These are phyloP conservation scores for Tripterygium wilfordii DNA, from an alignment of 177 flowering plant genomes.

Conservation along the genomic window DNA sequence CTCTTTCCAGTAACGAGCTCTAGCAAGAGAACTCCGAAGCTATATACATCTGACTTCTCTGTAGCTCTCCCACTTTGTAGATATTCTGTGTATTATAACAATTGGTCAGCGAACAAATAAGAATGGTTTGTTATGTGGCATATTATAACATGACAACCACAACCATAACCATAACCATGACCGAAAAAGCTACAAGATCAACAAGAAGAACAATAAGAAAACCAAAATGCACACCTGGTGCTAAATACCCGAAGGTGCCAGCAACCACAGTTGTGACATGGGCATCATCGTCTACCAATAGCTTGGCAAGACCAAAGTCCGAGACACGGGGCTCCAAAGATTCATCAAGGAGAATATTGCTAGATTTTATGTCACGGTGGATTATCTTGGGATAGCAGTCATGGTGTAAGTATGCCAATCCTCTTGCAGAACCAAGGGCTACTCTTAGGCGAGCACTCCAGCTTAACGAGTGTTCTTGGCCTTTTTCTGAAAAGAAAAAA, in stretches of 20 bases:
- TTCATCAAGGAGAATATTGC: constrained; percentile 92
- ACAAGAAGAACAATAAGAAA: background rate
- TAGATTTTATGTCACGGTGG: constrained; percentile 91
- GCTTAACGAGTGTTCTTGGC: constrained; percentile 27
- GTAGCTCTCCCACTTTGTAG: constrained; percentile 95
- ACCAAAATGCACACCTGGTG: constrained; percentile 57
- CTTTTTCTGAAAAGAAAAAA: constrained; percentile 24
- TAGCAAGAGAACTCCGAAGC: constrained; percentile 90
- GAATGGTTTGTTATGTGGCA: background rate
- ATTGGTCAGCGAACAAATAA: background rate
- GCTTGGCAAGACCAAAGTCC: constrained; percentile 97
- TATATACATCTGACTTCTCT: constrained; percentile 88
- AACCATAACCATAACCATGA: too few relatives aligned
- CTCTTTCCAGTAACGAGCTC: constrained; percentile 94
- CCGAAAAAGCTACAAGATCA: too few relatives aligned
- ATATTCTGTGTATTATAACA: constrained; percentile 49
- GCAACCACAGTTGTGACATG: constrained; percentile 97
- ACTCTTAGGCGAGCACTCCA: constrained; percentile 76
- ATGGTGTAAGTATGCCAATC: constrained; percentile 88
- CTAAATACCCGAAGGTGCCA: constrained; percentile 95
- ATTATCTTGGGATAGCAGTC: constrained; percentile 84
- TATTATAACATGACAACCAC: background rate
- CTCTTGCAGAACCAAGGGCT: constrained; percentile 86
- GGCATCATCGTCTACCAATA: constrained; percentile 87
- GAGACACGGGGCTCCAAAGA: constrained; percentile 84